A percentile compares a stretch with the other conserved stretches of the same genome.
These are phyloP conservation scores for Echites panduratus DNA, from an alignment of 257 asterid species.

Conservation along the genomic window DNA sequence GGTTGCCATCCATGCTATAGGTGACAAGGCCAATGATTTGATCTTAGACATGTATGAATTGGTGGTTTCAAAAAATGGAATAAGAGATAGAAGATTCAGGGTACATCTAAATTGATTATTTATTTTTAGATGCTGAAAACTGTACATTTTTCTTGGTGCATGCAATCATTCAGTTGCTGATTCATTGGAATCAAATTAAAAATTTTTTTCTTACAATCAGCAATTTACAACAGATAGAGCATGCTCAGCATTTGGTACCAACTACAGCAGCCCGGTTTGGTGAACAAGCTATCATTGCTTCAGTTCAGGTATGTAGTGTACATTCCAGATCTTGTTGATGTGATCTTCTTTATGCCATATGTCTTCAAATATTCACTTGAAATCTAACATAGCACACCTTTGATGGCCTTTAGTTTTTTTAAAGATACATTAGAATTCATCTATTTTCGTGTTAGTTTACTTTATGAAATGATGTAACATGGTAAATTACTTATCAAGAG, in stretches of 20 bases:
- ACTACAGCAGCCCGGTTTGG: conserved; percentile 70
- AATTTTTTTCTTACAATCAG: conserved; percentile 18
- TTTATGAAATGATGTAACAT: background rate
- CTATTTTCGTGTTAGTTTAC: background rate
- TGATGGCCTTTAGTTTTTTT: background rate
- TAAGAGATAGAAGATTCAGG: conserved; percentile 75
- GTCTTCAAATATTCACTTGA: background rate
- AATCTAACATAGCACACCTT: background rate
- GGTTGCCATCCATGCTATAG: conserved; percentile 96
- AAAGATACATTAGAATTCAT: background rate
- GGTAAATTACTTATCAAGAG: background rate
- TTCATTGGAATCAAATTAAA: conserved; percentile 7
- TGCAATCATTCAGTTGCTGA: conserved; percentile 5
- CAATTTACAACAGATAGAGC: conserved; percentile 68
- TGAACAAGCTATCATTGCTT: conserved; percentile 64
- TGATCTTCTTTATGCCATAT: background rate
- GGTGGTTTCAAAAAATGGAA: conserved; percentile 58
- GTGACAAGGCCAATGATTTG: conserved; percentile 81
- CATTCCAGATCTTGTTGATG: background rate
- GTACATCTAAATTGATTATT: conserved; percentile 34
- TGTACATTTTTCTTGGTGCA: background rate
- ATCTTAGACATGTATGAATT: conserved; percentile 77
- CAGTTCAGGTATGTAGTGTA: conserved; percentile 67
- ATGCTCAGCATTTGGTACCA: conserved; percentile 93
- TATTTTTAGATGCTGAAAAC: conserved; percentile 13